phyloP scores from a whole-genome alignment of 441 rosid species.

The Populus hybrid region DNA sequence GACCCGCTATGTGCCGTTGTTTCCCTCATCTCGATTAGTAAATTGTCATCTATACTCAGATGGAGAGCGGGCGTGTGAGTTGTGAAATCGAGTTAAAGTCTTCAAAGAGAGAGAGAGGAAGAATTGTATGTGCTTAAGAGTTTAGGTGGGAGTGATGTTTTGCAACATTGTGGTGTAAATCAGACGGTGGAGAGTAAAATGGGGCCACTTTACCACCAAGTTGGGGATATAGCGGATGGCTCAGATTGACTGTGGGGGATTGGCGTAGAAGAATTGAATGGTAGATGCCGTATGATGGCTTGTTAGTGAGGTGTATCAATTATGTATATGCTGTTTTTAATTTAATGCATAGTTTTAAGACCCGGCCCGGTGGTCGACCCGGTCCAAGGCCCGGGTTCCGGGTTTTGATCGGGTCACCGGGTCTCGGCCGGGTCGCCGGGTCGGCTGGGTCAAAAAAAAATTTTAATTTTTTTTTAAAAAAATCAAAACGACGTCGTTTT shows the following conservation, averaged over 20 bases:
- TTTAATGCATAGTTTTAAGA: too few species aligned
- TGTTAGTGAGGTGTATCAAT: too few species aligned
- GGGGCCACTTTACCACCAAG: background rate
- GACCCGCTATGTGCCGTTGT: constrained; percentile 20
- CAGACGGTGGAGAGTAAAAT: background rate
- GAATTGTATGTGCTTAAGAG: background rate
- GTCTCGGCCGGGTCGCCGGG: too few species aligned
- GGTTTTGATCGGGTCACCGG: too few species aligned
- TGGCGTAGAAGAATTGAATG: background rate
- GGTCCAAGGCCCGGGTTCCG: too few species aligned
- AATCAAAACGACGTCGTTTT: too few species aligned
- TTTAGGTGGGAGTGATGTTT: background rate
- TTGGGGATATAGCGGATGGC: background rate
- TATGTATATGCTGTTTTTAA: too few species aligned
- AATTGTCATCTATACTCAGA: constrained; percentile 5
- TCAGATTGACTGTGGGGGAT: background rate
- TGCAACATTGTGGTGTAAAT: background rate
- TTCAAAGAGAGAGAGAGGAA: background rate
- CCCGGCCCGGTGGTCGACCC: too few species aligned
- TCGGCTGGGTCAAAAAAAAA: too few species aligned
- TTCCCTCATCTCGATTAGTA: constrained; percentile 12
- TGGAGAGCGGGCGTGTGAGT: constrained; percentile 3
- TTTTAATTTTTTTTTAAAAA: too few species aligned
- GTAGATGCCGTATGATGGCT: too few species aligned
- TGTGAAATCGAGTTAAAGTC: background rate